These are phyloP conservation scores for Chytriomyces sp. DNA, from an alignment of 192 early-diverging fungal species.

Conservation along the genomic window DNA sequence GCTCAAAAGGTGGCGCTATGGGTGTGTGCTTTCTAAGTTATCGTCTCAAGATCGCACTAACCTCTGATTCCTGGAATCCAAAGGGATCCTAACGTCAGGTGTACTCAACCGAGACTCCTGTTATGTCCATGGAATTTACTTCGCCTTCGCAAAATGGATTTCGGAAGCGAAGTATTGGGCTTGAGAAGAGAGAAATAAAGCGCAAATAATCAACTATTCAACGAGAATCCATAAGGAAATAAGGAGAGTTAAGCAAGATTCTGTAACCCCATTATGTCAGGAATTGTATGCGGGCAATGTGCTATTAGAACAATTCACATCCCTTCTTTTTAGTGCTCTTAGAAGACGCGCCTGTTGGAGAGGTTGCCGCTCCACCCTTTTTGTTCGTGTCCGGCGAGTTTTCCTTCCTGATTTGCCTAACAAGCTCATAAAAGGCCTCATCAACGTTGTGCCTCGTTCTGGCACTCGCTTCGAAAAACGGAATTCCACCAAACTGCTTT, in stretches of 20 bases:
- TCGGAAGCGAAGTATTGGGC: slow-evolving; percentile 16
- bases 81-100: slow-evolving; percentile 36
- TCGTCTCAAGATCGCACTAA: not conserved
- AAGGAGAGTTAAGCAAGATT: too few species aligned
- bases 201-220: too few species aligned
- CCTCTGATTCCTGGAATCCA: not conserved
- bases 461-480: slow-evolving; percentile 87
- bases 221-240: too few species aligned
- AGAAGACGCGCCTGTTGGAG: not conserved
- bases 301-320: too few species aligned
- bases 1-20: slow-evolving; percentile 33
- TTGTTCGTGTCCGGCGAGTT: slow-evolving; percentile 15
- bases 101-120: slow-evolving; percentile 33
- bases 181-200: too few species aligned
- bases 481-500: slow-evolving; percentile 67
- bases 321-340: slow-evolving; percentile 5
- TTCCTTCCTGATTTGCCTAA: slow-evolving; percentile 72
- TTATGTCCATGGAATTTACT: slow-evolving; percentile 36
- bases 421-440: slow-evolving; percentile 84
- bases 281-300: too few species aligned
- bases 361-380: not conserved
- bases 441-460: slow-evolving; percentile 90
- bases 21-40: slow-evolving; percentile 6
- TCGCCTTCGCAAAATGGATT: slow-evolving; percentile 33
- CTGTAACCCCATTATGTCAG: too few species aligned